Conservation (phyloP, 768 basidiomycete species). For the Antrodiella citrinella region DNA sequence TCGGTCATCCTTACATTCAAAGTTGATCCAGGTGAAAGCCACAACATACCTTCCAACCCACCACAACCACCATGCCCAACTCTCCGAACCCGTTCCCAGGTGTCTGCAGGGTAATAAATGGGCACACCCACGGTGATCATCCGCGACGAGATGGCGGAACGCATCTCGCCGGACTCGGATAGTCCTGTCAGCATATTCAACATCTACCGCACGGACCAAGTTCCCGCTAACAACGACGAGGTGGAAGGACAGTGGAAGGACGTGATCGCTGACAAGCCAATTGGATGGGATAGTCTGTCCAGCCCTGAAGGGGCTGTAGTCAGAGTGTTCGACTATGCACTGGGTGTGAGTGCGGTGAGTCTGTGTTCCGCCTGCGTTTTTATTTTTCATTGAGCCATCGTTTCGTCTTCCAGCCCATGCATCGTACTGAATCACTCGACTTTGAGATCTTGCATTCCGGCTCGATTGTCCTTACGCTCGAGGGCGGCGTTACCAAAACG, state of each 20-base stretch:
- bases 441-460: conserved; percentile 18
- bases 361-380: not conserved
- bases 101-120: conserved; percentile 18
- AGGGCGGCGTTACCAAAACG: conserved; percentile 15
- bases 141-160: conserved; percentile 4
- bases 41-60: too few relatives aligned
- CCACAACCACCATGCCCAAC: not conserved
- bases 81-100: not conserved
- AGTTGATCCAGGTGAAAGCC: too few relatives aligned
- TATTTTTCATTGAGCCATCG: not conserved
- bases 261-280: conserved; percentile 4
- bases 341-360: conserved; percentile 10
- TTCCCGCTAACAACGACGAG: conserved; percentile 4
- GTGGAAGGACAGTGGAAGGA: conserved; percentile 4
- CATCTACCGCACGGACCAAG: conserved; percentile 6
- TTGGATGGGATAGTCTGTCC: not conserved
- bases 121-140: conserved; percentile 15
- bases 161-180: not conserved
- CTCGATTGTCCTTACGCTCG: conserved; percentile 15
- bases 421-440: conserved; percentile 19
- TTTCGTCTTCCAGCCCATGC: conserved; percentile 10
- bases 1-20: too few relatives aligned
- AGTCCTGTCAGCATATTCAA: not conserved
- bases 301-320: conserved; percentile 9
- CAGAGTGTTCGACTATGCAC: conserved; percentile 13